Evolutionary conservation across 257 asterid genomes (phyloP), one percentile per base, ranked within the genome.

Genomic region (Rhazya stricta): DNA sequence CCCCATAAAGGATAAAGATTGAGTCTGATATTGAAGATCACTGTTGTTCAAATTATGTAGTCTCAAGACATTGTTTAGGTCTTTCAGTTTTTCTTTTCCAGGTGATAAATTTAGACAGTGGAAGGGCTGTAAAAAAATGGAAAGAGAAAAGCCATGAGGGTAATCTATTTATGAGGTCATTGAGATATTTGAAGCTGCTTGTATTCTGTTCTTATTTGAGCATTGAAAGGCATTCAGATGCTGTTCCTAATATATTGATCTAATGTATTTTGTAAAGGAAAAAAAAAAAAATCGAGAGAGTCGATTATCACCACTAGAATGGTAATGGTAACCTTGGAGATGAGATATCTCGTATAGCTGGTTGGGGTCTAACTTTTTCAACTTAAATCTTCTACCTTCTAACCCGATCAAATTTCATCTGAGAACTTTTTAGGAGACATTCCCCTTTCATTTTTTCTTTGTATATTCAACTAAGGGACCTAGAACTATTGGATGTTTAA

Each of bases 1-100:
- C 95, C 98, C 0, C 96, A 96, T 43, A 92, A 89, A 84, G 82
- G 92, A 90, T 80, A 93, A 85, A 81, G 73, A 62, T 79, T 0
- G 90, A 86, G 3, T 79, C 88, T 5, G 92, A 91, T 42, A 74
- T 75, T 72, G 86, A 79, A 88, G 32, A 21, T 65, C n/a, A n/a
- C 9, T 4, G 41, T 10, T 32, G 45, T 34, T 63, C 18, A 63
- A 18, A 34, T 16, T 15, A 32, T 30, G 42, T 34, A 5, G n/a
- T 36, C 16, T 32, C 68, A 62, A 32, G 68, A 34, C 48, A 65
- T 65, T 66, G 37, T 66, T 63, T 63, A 10, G 3, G 30, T 66
- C 50, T 9, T 66, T 36, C 30, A 66, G 9, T 18, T 36, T 65
- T 37, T 9, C n/a, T n/a, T 66, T 36, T 2, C 8, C 36, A 7